These are phyloP conservation scores for Pezicula carpinea DNA, from an alignment of 2,329 filamentous ascomycete species.

Conservation along the genomic window DNA sequence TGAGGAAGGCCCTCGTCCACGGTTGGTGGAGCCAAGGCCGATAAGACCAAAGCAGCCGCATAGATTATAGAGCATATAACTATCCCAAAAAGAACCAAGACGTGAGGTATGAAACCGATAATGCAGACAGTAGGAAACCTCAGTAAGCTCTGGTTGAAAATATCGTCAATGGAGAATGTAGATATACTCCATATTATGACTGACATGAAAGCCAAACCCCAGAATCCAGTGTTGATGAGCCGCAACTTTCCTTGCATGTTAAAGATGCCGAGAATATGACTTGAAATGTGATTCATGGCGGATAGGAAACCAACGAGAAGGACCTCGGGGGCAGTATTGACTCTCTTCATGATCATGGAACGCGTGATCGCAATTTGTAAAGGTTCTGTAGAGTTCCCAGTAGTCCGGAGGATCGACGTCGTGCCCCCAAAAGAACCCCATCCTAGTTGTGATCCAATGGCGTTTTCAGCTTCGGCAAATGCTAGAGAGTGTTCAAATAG, in stretches of 20 bases:
- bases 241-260: slow-evolving; percentile 75
- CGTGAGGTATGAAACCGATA: slow-evolving; percentile 88
- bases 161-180: slow-evolving; percentile 56
- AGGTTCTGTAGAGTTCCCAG: slow-evolving; percentile 22
- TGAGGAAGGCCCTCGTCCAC: slow-evolving; percentile 7
- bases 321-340: slow-evolving; percentile 88
- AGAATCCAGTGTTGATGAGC: slow-evolving; percentile 82
- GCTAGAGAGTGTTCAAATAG: slow-evolving; percentile 94
- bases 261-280: slow-evolving; percentile 75
- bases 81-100: slow-evolving; percentile 82
- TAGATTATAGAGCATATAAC: slow-evolving; percentile 74
- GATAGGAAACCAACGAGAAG: slow-evolving; percentile 85
- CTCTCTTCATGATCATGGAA: slow-evolving; percentile 67
- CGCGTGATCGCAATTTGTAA: slow-evolving; percentile 49
- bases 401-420: slow-evolving; percentile 13
- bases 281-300: slow-evolving; percentile 80
- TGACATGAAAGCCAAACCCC: slow-evolving; percentile 85
- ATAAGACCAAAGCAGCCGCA: slow-evolving; percentile 67
- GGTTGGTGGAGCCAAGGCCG: slow-evolving; percentile 52
- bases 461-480: slow-evolving; percentile 91
- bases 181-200: slow-evolving; percentile 75
- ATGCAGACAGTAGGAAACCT: slow-evolving; percentile 93
- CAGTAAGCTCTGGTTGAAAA: slow-evolving; percentile 61
- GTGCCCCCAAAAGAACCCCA: slow-evolving; percentile 49
- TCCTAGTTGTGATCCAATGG: slow-evolving; percentile 74